Base-by-base conservation (phyloP, 352 stramenopile genomes). In the Pythium phragmitis region DNA sequence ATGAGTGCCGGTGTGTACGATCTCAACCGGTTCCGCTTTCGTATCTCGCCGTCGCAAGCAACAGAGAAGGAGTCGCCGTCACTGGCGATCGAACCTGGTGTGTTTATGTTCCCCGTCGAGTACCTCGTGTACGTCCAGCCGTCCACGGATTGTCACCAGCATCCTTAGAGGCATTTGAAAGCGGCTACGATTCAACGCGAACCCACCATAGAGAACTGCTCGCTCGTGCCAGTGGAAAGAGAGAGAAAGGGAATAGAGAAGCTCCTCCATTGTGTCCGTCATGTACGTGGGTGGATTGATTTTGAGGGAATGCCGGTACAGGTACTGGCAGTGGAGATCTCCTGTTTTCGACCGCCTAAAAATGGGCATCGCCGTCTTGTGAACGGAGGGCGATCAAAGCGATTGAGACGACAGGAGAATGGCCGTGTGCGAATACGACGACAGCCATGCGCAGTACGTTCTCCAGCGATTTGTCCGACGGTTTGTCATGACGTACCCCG, bases 21-120 rank as follows among this genome's bases (percentile, higher is more conserved):
- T 59, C 62, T 96, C 14, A 96, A 96, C 60, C 83, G 82, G 8
- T 89, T 92, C 63, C 81, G 84, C 21, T 82, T 92, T 46, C 61
- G 80, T 3, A 65, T 92, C 41, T 73, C 84, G 34, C 34, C 79
- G 5, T 45, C 61, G 11, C 16, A 23, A 41, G 30, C 28, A 47
- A 30, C n/a, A 19, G 62, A 58, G 2, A 47, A 54, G 7, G 26
- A 12, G 19, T 34, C 63, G 7, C 50, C 45, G n/a, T 7, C 61
- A 21, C 60, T 58, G 39, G 26, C 26, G 26, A 30, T 30, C 26
- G 26, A 30, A 30, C 64, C 78, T 8, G 79, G 55, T 39, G 69
- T 84, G 34, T 89, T 91, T 45, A 74, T 87, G 63, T 85, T 92
- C 42, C 79, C 83, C 36, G 73, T 87, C n/a, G 79, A 92, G 51